Percentiles rank a stretch among this genome's conserved stretches.
Evolutionary conservation across 2,329 filamentous ascomycete genomes (phyloP).

Genomic region (Hypoxylon sp.): DNA sequence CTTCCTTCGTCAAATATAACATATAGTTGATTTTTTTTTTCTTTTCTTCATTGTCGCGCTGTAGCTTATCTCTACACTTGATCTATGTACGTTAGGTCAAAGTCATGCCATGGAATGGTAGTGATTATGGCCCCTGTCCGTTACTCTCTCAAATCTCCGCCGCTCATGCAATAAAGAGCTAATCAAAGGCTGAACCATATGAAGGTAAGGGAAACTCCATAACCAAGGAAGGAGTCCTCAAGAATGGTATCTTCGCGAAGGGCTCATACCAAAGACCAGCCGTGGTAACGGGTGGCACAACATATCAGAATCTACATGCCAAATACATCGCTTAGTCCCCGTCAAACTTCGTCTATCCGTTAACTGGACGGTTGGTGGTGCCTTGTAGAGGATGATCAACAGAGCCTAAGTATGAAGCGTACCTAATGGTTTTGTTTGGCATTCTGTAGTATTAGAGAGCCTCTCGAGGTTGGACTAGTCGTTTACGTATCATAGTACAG

Average conservation of each 20-base stretch:
- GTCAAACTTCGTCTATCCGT: neutral
- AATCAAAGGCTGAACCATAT: neutral
- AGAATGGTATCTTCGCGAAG: neutral
- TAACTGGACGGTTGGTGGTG: neutral
- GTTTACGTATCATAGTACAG: neutral
- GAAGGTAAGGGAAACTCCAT: neutral
- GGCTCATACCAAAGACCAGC: neutral
- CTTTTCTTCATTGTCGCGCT: too few relatives aligned
- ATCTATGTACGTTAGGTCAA: neutral
- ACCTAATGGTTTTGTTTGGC: too few relatives aligned
- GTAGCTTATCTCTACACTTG: neutral
- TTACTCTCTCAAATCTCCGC: neutral
- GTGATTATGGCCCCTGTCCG: neutral
- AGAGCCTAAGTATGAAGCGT: neutral
- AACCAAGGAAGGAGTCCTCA: too few relatives aligned
- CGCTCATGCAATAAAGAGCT: neutral
- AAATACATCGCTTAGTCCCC: neutral
- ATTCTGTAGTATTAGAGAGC: neutral
- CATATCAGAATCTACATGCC: neutral
- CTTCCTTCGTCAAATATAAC: too few relatives aligned
- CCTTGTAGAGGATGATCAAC: neutral
- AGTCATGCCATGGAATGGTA: neutral
- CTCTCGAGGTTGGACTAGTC: neutral
- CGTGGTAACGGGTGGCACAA: neutral
- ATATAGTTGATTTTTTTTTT: too few relatives aligned